A percentile compares a stretch with the other conserved stretches of the same genome.
Conservation (phyloP, 2,329 filamentous ascomycete species). For the Nectriaceae sp. region DNA sequence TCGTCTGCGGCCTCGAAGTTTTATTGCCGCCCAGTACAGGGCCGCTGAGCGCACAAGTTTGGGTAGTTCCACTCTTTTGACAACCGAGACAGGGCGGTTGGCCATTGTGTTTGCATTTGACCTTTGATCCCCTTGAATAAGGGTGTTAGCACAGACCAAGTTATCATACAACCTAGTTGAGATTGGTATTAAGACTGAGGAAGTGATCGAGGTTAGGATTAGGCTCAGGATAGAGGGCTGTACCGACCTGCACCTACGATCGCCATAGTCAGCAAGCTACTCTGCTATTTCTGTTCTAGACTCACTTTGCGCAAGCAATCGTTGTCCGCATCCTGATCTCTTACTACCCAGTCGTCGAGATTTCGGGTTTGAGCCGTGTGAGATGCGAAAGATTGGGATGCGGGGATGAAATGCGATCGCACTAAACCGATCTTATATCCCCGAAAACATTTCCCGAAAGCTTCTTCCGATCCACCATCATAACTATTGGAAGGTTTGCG, state of each 20-base stretch:
- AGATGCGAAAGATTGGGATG: not conserved
- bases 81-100: constrained; percentile 26
- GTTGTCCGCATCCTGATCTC: constrained; percentile 19
- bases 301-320: constrained; percentile 27
- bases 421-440: too few relatives aligned
- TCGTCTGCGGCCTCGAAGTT: not conserved
- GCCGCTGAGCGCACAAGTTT: constrained; percentile 20
- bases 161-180: not conserved
- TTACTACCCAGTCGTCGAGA: not conserved
- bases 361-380: not conserved
- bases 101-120: constrained; percentile 27
- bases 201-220: too few relatives aligned
- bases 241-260: constrained; percentile 24
- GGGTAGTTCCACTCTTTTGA: constrained; percentile 15
- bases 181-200: too few relatives aligned
- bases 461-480: too few relatives aligned
- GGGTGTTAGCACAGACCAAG: not conserved
- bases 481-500: too few relatives aligned
- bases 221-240: not conserved
- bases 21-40: constrained; percentile 7
- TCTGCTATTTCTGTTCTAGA: accelerated
- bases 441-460: too few relatives aligned
- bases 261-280: not conserved
- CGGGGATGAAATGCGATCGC: not conserved
- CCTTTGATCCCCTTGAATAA: constrained; percentile 21